These are phyloP conservation scores for Vitis cinerea DNA, from an alignment of 164 flowering plant species.

Conservation along the genomic window DNA sequence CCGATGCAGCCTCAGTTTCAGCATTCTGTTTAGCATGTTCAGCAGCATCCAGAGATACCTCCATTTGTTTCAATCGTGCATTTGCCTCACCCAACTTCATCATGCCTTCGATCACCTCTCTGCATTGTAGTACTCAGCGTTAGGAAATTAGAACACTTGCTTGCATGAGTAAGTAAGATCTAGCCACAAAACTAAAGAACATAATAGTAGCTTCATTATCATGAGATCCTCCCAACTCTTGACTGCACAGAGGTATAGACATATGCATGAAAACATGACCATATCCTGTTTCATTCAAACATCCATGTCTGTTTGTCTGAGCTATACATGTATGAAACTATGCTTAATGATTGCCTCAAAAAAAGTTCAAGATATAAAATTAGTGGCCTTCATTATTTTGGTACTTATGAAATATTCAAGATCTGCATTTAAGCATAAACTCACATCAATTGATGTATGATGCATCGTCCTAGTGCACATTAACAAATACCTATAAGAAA, in stretches of 20 bases:
- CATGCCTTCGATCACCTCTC: conserved; percentile 76
- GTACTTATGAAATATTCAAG: too few species aligned
- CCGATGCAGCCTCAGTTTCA: conserved; percentile 65
- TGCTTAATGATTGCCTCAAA: too few species aligned
- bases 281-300: too few species aligned
- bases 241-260: not conserved
- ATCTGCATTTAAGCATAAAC: too few species aligned
- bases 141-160: not conserved
- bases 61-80: conserved; percentile 65
- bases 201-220: not conserved
- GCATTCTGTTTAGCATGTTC: conserved; percentile 54
- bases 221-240: not conserved
- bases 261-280: not conserved
- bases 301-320: too few species aligned
- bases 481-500: too few species aligned
- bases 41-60: conserved; percentile 72
- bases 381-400: too few species aligned
- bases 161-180: not conserved
- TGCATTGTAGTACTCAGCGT: conserved; percentile 23
- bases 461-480: too few species aligned
- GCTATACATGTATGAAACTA: too few species aligned
- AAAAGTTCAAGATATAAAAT: too few species aligned
- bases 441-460: too few species aligned
- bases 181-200: not conserved
- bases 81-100: conserved; percentile 70